Evolutionary conservation across 192 early-diverging fungal species (phyloP), one percentile per base, ranked within the genome.

Genomic region (Backusella morwellensis): DNA sequence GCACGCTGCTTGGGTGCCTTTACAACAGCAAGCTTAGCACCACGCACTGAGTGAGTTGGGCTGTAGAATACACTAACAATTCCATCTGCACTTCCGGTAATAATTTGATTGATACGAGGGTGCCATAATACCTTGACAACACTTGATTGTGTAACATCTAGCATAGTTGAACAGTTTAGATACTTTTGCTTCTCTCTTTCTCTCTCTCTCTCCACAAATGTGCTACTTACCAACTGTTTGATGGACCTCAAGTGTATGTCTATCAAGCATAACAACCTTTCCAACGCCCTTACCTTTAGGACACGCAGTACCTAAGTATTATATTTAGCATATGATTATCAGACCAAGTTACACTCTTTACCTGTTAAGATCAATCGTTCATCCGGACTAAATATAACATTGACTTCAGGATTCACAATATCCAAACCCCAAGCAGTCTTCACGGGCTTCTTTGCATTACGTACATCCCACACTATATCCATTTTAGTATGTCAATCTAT

Each of bases 51-150:
- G 15, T 84, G 71, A 15, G 80, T 81, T 1, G 94, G 90, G 73
- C 93, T 91, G 79, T 97, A 99, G 34, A 92, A 88, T 4, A 97
- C 91, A 54, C 85, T 87, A 19, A 93, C 89, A 15, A 87, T 78
- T 40, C 97, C 96, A 54, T 93, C 90, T 17, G 90, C 87, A 9
- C 88, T 91, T n/a, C 94, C 94, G 0, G 88, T 86, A 7, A 95
- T 86, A 19, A 99, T 92, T 72, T 90, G 97, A 82, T 99, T 96
- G 80, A 97, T 83, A 41, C 83, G 88, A 11, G 90, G 85, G 78
- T 97, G 93, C 97, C 97, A 99, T n/a, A 90, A 76, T 29, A 95
- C 88, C 21, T 85, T 79, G 17, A 97, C 87, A 0, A 95, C 93
- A 73, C 87, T 91, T 21, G 90, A 86, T 74, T 88, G 79, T 1